Evolutionary conservation across 108 stramenopile genomes (phyloP), one percentile per base, ranked within the genome.

Genomic region (Aurantiochytrium sp.): DNA sequence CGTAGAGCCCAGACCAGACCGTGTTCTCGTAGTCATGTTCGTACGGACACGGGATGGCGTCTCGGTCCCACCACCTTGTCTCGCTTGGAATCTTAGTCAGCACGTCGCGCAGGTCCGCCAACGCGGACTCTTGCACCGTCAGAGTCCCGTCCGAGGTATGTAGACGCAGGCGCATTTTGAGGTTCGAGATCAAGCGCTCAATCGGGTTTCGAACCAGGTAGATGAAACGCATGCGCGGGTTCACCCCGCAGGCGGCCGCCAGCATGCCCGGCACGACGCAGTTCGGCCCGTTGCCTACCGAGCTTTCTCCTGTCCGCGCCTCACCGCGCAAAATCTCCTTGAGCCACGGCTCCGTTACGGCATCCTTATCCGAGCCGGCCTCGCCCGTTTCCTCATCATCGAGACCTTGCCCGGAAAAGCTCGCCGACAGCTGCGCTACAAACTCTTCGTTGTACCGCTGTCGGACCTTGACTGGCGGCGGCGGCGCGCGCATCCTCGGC

Each of bases 1-100:
- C 24, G 45, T 81, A 81, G 19, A 81, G 50, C 6, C 73, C 24
- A 21, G 73, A 81, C 73, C 73, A 81, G 42, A 81, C 73, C n/a
- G 42, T 27, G 45, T 81, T 81, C 39, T 48, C 10, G 8, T 39
- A 37, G 73, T 81, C 73, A 27, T 39, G 45, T 12, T 21, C 21
- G 39, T 22, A 81, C 10, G 32, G 30, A 48, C 73, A 81, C n/a
- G 73, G 73, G n/a, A 81, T 41, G 30, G 50, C 24, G 2, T 65
- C 59, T 19, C 34, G 27, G 22, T 30, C 19, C 59, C 59, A 65
- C 59, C 59, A 65, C 34, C 19, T 10, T 34, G 59, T 8, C 27
- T 65, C 59, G 27, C 2, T 65, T 10, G 59, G 59, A 15, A 65
- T 65, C 59, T 10, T 12, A 10, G 8, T 19, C 24, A 10, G 39